Conservation (phyloP, 768 basidiomycete genomes). For the Auricularia heimuer region DNA sequence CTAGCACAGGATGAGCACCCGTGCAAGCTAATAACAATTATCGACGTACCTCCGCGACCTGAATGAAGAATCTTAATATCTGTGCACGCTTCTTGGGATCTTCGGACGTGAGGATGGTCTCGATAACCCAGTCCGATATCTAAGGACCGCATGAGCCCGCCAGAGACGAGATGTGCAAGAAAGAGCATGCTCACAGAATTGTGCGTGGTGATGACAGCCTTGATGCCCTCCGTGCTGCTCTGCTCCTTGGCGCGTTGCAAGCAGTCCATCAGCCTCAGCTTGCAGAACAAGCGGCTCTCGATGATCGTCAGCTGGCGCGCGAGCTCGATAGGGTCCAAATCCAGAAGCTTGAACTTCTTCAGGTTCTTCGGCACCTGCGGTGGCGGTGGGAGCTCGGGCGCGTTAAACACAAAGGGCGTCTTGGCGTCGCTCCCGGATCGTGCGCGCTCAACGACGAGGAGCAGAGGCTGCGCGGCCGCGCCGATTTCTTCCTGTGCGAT, state of each 20-base stretch:
- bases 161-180: background rate
- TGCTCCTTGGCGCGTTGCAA: constrained; percentile 75
- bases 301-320: constrained; percentile 89
- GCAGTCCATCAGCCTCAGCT: constrained; percentile 85
- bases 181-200: constrained; percentile 50
- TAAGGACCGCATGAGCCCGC: constrained; percentile 18
- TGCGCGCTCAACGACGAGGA: constrained; percentile 66
- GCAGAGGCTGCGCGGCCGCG: constrained; percentile 65
- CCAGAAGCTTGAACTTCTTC: constrained; percentile 70
- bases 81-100: constrained; percentile 75
- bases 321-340: constrained; percentile 81
- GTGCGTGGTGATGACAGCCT: constrained; percentile 76
- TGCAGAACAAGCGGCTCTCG: constrained; percentile 79
- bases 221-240: constrained; percentile 71
- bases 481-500: constrained; percentile 54
- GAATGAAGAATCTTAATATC: constrained; percentile 83
- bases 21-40: background rate
- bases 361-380: constrained; percentile 63
- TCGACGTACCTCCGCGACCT: constrained; percentile 73
- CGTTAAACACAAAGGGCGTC: constrained; percentile 47
- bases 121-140: constrained; percentile 92
- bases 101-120: constrained; percentile 65
- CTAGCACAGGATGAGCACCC: constrained; percentile 32
- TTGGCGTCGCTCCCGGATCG: constrained; percentile 45
- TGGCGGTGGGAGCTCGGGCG: constrained; percentile 52